These are phyloP conservation scores for Cladosporium sp. DNA, from an alignment of 2,329 filamentous ascomycete genomes.

Conservation along the genomic window DNA sequence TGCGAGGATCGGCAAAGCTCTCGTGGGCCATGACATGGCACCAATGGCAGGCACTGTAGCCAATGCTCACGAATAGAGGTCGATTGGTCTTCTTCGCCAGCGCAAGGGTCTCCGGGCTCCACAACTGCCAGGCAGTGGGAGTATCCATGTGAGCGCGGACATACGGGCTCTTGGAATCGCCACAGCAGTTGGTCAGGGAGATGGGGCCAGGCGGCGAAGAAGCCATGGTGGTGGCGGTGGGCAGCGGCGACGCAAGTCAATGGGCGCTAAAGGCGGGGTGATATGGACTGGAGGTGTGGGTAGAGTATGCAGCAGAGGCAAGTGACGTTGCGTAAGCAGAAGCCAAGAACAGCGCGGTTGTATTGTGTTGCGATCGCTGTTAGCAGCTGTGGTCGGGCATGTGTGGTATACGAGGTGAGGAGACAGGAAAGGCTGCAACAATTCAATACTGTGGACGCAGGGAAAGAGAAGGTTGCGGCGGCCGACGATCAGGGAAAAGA, in stretches of 20 bases:
- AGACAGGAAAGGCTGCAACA: not conserved
- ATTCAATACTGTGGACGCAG: not conserved
- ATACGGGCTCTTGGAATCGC: conserved; percentile 63
- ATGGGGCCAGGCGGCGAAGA: conserved; percentile 15
- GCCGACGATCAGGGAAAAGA: conserved; percentile 10
- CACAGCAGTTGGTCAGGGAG: conserved; percentile 49
- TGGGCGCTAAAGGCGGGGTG: not conserved
- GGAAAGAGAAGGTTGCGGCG: conserved; percentile 3
- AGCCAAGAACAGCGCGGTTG: not conserved
- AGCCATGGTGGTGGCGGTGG: not conserved
- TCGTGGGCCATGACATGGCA: conserved; percentile 87
- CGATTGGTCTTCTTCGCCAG: conserved; percentile 78
- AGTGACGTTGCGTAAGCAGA: not conserved
- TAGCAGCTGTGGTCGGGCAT: not conserved
- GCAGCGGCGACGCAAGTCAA: not conserved
- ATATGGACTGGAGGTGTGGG: no score
- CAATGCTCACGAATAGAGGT: conserved; percentile 88
- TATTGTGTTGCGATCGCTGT: not conserved
- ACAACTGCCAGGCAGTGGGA: conserved; percentile 86
- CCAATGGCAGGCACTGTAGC: conserved; percentile 93
- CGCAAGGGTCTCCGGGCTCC: conserved; percentile 71
- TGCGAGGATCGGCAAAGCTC: conserved; percentile 77
- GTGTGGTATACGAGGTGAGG: not conserved
- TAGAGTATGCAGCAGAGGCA: not conserved
- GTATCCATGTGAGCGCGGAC: conserved; percentile 72